phyloP scores from a whole-genome alignment of 495 filamentous ascomycete species.

The Penicillium desertorum region DNA sequence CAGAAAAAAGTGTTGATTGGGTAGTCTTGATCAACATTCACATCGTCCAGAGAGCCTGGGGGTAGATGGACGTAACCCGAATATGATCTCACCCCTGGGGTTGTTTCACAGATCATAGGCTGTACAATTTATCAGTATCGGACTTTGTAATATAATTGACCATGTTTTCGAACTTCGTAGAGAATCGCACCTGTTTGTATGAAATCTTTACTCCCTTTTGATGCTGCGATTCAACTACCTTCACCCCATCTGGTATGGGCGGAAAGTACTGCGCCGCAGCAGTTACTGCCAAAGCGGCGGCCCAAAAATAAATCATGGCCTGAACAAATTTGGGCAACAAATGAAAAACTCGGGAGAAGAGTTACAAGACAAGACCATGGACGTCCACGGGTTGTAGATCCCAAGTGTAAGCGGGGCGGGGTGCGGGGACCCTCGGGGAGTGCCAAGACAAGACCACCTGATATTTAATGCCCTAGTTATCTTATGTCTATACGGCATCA shows the following conservation, averaged over 20 bases:
- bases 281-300: conserved; percentile 21
- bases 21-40: conserved; percentile 35
- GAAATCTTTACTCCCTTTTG: conserved; percentile 59
- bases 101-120: conserved; percentile 54
- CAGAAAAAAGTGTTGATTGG: conserved; percentile 49
- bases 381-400: not conserved
- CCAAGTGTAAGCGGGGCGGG: not conserved
- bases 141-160: not conserved
- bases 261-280: conserved; percentile 54
- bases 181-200: conserved; percentile 57
- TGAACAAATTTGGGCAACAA: not conserved
- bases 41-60: conserved; percentile 35
- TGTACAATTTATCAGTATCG: conserved; percentile 25
- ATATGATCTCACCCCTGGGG: conserved; percentile 46
- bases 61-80: conserved; percentile 46
- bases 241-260: conserved; percentile 51
- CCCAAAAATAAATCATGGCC: conserved; percentile 10
- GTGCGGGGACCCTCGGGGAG: not conserved
- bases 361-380: not conserved
- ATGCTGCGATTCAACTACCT: conserved; percentile 56
- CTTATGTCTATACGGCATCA: not conserved
- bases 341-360: not conserved
- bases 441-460: not conserved
- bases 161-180: not conserved
- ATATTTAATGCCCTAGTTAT: not conserved